phyloP scores from a whole-genome alignment of 768 basidiomycete species.

The Cystofilobasidium bisporidii region DNA sequence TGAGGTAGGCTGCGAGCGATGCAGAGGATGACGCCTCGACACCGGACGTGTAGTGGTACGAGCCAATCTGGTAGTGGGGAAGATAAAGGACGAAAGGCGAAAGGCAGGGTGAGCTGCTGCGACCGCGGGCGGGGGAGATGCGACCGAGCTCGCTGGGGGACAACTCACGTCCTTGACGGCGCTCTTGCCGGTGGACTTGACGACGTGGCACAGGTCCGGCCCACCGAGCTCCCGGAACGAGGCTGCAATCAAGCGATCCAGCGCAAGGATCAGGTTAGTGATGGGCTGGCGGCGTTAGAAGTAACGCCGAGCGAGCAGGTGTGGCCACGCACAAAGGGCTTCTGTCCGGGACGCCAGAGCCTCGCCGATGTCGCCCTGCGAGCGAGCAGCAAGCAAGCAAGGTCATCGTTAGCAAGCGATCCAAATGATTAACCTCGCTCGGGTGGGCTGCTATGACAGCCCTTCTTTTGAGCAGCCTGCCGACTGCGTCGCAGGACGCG shows the following conservation, averaged over 20 bases:
- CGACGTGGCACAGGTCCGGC: slow-evolving; percentile 89
- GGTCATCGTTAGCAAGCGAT: no score
- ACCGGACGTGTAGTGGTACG: slow-evolving; percentile 97
- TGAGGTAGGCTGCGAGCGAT: slow-evolving; percentile 93
- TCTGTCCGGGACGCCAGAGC: slow-evolving; percentile 82
- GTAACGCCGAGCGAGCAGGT: no score
- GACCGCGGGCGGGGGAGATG: not conserved
- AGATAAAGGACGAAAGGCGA: not conserved
- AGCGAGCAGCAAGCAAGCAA: no score
- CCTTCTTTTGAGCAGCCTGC: no score
- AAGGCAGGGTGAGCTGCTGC: not conserved
- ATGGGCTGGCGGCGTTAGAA: not conserved
- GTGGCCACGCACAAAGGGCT: slow-evolving; percentile 63
- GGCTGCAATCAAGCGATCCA: no score
- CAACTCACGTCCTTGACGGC: slow-evolving; percentile 75
- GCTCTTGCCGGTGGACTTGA: slow-evolving; percentile 75
- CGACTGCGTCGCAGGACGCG: no score
- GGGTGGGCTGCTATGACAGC: no score
- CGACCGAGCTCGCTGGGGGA: no score
- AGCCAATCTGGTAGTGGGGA: slow-evolving; percentile 56
- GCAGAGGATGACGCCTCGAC: slow-evolving; percentile 97
- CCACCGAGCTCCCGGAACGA: slow-evolving; percentile 95
- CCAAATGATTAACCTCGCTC: no score
- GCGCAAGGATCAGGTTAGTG: slow-evolving; percentile 28
- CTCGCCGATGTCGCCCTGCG: slow-evolving; percentile 72